A percentile compares a stretch with the other conserved stretches of the same genome.
Evolutionary conservation across 2,329 filamentous ascomycete genomes (phyloP).

Genomic region (Phyllosticta citriasiana): DNA sequence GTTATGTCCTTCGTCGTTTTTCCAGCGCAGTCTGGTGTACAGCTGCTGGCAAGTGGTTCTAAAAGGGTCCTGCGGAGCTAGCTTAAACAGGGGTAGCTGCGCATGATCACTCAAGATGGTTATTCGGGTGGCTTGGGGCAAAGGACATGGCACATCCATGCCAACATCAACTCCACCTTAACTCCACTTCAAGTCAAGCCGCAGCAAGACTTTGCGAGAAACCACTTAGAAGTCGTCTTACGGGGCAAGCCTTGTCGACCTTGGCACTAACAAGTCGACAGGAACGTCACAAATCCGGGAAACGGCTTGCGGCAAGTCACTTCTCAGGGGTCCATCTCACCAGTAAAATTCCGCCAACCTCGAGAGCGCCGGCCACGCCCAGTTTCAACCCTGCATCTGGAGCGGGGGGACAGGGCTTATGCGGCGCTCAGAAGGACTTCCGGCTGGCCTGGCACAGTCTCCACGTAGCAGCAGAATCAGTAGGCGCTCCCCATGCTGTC

Average conservation of each 20-base stretch:
- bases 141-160: not conserved
- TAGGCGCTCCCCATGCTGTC: conserved; percentile 6
- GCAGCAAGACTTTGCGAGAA: not conserved
- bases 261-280: not conserved
- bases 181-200: not conserved
- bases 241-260: not conserved
- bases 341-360: not conserved
- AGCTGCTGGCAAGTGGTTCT: not conserved
- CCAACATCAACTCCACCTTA: not conserved
- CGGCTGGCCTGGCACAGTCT: not conserved
- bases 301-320: not conserved
- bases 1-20: not conserved
- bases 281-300: not conserved
- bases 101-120: not conserved
- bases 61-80: not conserved
- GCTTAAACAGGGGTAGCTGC: not conserved
- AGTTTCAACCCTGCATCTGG: conserved; percentile 1
- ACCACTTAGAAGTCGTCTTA: not conserved
- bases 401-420: conserved; percentile 3
- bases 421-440: not conserved
- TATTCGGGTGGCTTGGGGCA: not conserved
- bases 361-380: not conserved
- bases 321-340: not conserved
- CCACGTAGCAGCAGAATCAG: conserved; percentile 6
- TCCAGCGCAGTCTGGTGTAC: not conserved